Conservation (phyloP, 345 rosid genomes). For the Eucalyptus melliodora region DNA sequence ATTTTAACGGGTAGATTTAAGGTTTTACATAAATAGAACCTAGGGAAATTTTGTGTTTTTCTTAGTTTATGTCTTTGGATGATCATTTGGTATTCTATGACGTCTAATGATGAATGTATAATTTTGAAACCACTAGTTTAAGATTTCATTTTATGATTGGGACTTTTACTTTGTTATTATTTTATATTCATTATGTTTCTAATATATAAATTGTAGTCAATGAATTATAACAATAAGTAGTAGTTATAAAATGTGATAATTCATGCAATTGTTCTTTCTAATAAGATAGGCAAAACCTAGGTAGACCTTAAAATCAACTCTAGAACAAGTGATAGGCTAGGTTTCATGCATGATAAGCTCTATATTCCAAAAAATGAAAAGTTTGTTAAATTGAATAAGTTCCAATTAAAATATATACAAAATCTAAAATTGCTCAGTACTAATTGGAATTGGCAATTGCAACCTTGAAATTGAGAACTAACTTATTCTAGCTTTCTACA, state of each 20-base stretch:
- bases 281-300: fast-evolving
- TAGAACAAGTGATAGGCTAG: too few relatives aligned
- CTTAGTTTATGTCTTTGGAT: too few relatives aligned
- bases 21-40: too few relatives aligned
- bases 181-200: too few relatives aligned
- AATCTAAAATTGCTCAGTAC: fast-evolving
- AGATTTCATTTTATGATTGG: too few relatives aligned
- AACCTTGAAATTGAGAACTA: fast-evolving
- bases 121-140: fast-evolving
- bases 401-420: fast-evolving
- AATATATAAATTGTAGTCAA: fast-evolving
- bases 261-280: fast-evolving
- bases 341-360: too few relatives aligned
- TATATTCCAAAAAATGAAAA: too few relatives aligned
- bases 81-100: fast-evolving
- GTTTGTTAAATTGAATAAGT: fast-evolving
- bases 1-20: fast-evolving
- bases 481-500: fast-evolving
- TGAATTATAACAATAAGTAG: fast-evolving
- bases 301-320: fast-evolving
- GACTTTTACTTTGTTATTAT: too few relatives aligned
- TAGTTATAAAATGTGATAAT: fast-evolving
- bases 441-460: fast-evolving
- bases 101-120: too few relatives aligned
- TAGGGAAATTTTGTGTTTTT: too few relatives aligned